Conservation (phyloP, 176 grass and related monocot species). For the Rhynchospora tenuis region DNA sequence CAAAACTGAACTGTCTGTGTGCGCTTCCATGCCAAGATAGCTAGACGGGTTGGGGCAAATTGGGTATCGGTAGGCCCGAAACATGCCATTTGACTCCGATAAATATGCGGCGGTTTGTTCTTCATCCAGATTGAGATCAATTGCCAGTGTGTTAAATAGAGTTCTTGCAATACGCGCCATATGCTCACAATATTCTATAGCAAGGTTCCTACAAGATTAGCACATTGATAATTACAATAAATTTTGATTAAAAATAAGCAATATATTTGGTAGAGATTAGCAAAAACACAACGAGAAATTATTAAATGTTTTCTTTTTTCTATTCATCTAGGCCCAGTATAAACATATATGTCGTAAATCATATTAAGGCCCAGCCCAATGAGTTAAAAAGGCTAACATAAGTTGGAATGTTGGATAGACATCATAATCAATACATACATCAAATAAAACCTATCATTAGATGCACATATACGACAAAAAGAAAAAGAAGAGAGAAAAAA, state of each 20-base stretch:
- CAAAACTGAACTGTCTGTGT: conserved; percentile 82
- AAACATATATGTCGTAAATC: background rate
- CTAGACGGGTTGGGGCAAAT: conserved; percentile 1
- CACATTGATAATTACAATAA: background rate
- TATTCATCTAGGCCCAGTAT: background rate
- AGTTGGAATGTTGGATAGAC: too few species aligned
- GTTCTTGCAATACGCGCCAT: conserved; percentile 57
- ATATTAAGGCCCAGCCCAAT: background rate
- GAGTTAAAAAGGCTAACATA: background rate
- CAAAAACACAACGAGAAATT: background rate
- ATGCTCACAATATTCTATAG: conserved; percentile 49
- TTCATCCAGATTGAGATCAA: conserved; percentile 26
- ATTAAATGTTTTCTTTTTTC: background rate
- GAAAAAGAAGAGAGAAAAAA: background rate
- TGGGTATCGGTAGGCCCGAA: conserved; percentile 77
- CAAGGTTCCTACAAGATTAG: conserved; percentile 20
- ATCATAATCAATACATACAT: too few species aligned
- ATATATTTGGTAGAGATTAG: background rate
- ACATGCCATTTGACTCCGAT: conserved; percentile 37
- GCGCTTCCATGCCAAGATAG: conserved; percentile 59
- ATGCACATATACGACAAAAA: background rate
- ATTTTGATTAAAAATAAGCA: background rate
- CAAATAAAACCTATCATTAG: background rate
- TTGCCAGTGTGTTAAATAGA: conserved; percentile 46
- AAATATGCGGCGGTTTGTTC: conserved; percentile 34